These are phyloP conservation scores for Cryptosporidium ubiquitum DNA, from an alignment of 169 alveolate genomes.

Conservation along the genomic window DNA sequence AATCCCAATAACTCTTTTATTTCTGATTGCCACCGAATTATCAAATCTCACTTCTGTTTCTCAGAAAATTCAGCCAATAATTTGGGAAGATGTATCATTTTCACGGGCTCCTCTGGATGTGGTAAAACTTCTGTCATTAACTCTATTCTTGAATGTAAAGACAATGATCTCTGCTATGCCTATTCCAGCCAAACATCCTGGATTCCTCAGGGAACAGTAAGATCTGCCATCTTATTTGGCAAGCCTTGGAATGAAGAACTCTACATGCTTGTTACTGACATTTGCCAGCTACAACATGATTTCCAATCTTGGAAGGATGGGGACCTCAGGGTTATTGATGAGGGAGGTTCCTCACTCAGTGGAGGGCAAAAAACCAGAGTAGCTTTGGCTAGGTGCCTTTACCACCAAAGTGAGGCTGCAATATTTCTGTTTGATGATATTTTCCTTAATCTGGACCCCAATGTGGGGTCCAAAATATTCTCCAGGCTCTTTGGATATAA, in stretches of 20 bases:
- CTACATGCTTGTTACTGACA: conserved; percentile 77
- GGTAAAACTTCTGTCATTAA: conserved; percentile 49
- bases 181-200: conserved; percentile 80
- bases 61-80: background rate
- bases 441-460: conserved; percentile 63
- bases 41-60: background rate
- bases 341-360: conserved; percentile 87
- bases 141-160: conserved; percentile 27
- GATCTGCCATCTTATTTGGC: conserved; percentile 85
- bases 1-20: background rate
- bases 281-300: conserved; percentile 80
- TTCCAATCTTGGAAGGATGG: conserved; percentile 79
- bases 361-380: conserved; percentile 94
- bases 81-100: conserved; percentile 22
- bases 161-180: conserved; percentile 41
- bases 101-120: conserved; percentile 67
- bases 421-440: conserved; percentile 54
- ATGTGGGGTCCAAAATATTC: conserved; percentile 37
- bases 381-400: conserved; percentile 91
- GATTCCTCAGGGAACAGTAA: conserved; percentile 83
- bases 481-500: conserved; percentile 6
- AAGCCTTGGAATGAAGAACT: conserved; percentile 77
- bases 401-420: conserved; percentile 71
- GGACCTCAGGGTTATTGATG: conserved; percentile 85
- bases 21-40: conserved; percentile 3